These are phyloP conservation scores for Vanrija sp. DNA, from an alignment of 1,284 basidiomycete genomes.

Conservation along the genomic window DNA sequence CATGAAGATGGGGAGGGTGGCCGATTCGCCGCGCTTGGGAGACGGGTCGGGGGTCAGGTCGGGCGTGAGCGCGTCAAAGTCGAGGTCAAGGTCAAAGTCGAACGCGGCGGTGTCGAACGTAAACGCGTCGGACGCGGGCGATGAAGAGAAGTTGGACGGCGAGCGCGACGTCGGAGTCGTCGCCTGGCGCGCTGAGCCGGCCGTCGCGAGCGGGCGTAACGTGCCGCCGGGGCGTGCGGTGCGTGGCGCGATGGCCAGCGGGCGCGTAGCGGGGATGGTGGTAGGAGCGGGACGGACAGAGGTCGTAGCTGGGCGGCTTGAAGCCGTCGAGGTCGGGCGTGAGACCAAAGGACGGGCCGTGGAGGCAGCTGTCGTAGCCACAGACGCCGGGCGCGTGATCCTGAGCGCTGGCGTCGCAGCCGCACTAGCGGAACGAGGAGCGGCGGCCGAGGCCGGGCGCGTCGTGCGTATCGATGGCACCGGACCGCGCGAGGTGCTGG, in stretches of 20 bases:
- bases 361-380: too few species aligned
- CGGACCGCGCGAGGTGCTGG: not conserved
- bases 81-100: conserved; percentile 9
- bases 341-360: too few species aligned
- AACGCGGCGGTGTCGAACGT: not conserved
- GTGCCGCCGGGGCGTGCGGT: too few species aligned
- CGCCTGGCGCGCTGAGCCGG: not conserved
- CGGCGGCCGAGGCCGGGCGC: not conserved
- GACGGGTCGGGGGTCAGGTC: not conserved
- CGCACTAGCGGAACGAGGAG: not conserved
- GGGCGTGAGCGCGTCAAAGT: conserved; percentile 6
- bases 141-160: not conserved
- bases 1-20: too few species aligned
- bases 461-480: not conserved
- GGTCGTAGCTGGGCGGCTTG: not conserved
- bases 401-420: not conserved
- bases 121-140: not conserved
- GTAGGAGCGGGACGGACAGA: not conserved
- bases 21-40: too few species aligned
- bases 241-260: not conserved
- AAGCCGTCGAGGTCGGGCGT: not conserved
- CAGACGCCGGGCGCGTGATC: not conserved
- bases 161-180: not conserved
- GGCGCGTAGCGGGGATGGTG: not conserved
- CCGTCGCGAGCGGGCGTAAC: not conserved